Percentiles rank a stretch among this genome's conserved stretches.
These are phyloP conservation scores for Botrytis cinerea DNA, from an alignment of 2,329 filamentous ascomycete species.

Conservation along the genomic window DNA sequence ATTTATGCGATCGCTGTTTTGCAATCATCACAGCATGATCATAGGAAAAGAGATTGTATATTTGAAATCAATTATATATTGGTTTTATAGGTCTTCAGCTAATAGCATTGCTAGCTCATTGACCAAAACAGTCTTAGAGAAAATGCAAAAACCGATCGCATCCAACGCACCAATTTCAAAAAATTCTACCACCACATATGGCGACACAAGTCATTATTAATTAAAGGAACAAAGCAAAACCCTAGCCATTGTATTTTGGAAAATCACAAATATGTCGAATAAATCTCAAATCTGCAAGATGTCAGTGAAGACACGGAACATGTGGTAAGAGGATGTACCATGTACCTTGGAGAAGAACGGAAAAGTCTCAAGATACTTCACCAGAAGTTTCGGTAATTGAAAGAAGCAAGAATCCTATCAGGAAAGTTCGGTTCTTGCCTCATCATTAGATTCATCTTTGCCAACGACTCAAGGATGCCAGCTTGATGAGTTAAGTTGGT, in stretches of 20 bases:
- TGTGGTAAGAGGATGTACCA: background rate
- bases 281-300: background rate
- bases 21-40: background rate
- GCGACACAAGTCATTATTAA: background rate
- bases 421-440: conserved; percentile 1
- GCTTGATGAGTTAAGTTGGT: background rate
- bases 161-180: conserved; percentile 11
- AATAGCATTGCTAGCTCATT: conserved; percentile 1
- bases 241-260: background rate
- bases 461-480: background rate
- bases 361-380: background rate
- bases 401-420: background rate
- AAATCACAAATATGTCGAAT: conserved; percentile 5
- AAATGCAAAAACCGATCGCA: conserved; percentile 3
- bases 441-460: background rate
- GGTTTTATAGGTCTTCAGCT: background rate
- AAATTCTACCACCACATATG: background rate
- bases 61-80: background rate
- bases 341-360: background rate
- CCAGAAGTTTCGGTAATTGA: background rate
- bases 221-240: background rate
- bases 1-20: background rate
- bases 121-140: background rate
- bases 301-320: background rate
- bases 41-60: background rate